These are phyloP conservation scores for Trichomonas vaginalis DNA, from an alignment of 208 protist genomes.

Conservation along the genomic window DNA sequence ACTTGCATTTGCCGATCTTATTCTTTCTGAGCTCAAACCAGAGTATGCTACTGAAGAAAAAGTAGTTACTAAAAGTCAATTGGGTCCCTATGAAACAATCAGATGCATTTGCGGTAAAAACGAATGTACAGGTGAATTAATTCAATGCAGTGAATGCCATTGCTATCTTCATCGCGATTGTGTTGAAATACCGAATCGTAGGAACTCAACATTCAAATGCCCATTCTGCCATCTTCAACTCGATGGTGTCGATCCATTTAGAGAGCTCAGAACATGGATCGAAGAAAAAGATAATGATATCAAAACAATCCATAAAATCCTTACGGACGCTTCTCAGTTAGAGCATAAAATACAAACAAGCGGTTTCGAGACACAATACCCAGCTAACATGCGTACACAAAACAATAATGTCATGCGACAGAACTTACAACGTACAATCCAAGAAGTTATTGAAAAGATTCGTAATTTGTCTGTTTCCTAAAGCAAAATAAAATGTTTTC, in stretches of 20 bases:
- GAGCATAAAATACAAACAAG: neutral
- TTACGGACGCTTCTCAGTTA: neutral
- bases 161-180: neutral
- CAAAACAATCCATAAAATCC: neutral
- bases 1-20: neutral
- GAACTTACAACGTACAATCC: neutral
- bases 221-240: neutral
- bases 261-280: conserved; percentile 12
- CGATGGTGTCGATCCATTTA: conserved; percentile 5
- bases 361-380: neutral
- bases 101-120: neutral
- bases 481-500: neutral
- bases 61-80: neutral
- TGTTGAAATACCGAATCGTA: neutral
- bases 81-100: neutral
- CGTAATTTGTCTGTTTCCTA: neutral
- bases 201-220: neutral
- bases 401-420: too few species aligned
- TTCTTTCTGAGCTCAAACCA: neutral
- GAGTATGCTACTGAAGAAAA: neutral
- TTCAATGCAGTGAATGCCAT: neutral
- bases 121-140: neutral
- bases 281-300: neutral
- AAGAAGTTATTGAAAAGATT: neutral
- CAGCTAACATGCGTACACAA: neutral